Conservation (phyloP, 345 rosid genomes). For the Populus pruinosa region DNA sequence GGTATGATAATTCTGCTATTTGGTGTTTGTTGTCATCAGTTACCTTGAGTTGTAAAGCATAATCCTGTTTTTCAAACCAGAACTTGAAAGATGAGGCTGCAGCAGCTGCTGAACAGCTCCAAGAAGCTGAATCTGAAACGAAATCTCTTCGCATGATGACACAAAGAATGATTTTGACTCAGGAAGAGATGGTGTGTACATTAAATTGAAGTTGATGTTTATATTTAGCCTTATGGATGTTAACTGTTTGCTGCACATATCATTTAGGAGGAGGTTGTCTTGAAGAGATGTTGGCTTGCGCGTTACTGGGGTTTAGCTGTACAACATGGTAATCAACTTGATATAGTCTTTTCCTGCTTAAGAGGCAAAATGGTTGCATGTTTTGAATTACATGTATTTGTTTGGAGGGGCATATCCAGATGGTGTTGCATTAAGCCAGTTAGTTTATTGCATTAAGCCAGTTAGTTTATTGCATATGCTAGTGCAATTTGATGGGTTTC, state of each 20-base stretch:
- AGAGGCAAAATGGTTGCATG: conserved; percentile 8
- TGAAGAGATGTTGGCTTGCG: conserved; percentile 99
- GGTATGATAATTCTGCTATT: conserved; percentile 18
- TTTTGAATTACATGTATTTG: not conserved
- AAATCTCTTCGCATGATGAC: conserved; percentile 86
- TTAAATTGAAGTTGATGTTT: conserved; percentile 12
- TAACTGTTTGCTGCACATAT: not conserved
- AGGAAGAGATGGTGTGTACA: conserved; percentile 82
- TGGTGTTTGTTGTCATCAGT: conserved; percentile 16
- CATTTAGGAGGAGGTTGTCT: conserved; percentile 88
- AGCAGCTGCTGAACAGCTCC: conserved; percentile 60
- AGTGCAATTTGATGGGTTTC: not conserved
- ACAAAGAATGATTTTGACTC: conserved; percentile 86
- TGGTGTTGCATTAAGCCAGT: not conserved
- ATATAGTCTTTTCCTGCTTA: not conserved
- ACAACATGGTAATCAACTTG: conserved; percentile 57
- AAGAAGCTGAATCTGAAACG: conserved; percentile 83
- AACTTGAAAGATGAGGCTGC: conserved; percentile 67
- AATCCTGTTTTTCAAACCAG: conserved; percentile 38
- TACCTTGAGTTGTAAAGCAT: conserved; percentile 18
- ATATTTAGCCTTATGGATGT: conserved; percentile 2
- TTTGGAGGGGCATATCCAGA: not conserved
- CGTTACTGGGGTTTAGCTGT: conserved; percentile 95
- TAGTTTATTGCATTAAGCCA: not conserved
- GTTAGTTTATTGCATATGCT: not conserved